Evolutionary conservation across 208 protist genomes (phyloP), one percentile per base, ranked within the genome.

Genomic region (Leishmania tarentolae): DNA sequence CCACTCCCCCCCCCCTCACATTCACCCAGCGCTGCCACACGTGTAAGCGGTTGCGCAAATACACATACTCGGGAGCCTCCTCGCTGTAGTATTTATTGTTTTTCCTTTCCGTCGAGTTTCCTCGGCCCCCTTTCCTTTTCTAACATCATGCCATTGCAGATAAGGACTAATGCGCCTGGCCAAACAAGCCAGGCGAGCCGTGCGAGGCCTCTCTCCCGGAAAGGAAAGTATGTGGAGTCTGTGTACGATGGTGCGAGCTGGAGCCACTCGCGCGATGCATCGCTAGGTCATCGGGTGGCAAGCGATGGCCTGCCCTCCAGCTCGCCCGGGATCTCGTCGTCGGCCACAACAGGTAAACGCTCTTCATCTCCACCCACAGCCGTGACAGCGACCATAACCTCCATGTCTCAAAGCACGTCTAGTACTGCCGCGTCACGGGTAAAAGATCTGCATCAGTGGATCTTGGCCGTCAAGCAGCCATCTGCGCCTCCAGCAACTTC

Each of bases 371-470:
- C 72, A 40, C 19, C 47, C 15, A 35, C 15, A 11, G 1, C n/a
- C 0, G 3, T n/a, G 21, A 7, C 71, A n/a, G 72, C 7, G 72
- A 21, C 50, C 15, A 63, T 31, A 7, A 59, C 72, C 2, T 46
- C 72, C 40, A 56, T 76, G 72, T 61, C 72, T 15, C 11, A 50
- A 59, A 85, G 70, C 57, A 50, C 56, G 21, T 31, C 76, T 17
- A 56, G 52, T 42, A 66, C 78, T 11, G 63, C 80, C 3, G 84
- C 84, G 3, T 59, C 82, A 3, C 31, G 50, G 3, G 37, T 57
- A 4, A 86, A 42, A 52, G 78, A 87, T 63, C 79, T 81, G 8
- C 78, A 76, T 17, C 17, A 90, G 69, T 92, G 88, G 88, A 75
- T 92, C 42, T 68, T 92, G 5, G 84, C 86, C 21, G 40, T 92